Percentiles rank a stretch among this genome's conserved stretches.
phyloP scores from a whole-genome alignment of 345 rosid genomes.

The Adansonia digitata region DNA sequence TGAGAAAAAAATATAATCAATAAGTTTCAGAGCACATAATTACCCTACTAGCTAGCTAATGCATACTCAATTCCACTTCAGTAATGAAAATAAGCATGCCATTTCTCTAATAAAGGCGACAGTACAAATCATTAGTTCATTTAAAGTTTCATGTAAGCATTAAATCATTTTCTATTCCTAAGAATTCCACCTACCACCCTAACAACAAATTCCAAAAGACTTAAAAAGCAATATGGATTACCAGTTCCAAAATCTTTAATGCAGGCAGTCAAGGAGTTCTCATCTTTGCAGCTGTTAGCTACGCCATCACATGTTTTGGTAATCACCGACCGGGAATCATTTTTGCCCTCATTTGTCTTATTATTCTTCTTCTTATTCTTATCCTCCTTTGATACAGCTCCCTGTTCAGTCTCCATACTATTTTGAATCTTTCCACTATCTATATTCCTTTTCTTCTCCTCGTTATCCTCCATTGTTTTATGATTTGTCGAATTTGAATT shows the following conservation, averaged over 20 bases:
- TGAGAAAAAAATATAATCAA: neutral
- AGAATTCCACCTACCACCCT: neutral
- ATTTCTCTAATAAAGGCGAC: neutral
- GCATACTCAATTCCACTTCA: neutral
- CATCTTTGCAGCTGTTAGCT: constrained; percentile 32
- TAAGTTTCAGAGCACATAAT: neutral
- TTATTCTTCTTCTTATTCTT: constrained; percentile 4
- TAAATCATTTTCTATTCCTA: neutral
- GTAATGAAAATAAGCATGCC: neutral
- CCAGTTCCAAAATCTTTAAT: constrained; percentile 41
- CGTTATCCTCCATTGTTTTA: constrained; percentile 14
- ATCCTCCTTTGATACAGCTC: neutral
- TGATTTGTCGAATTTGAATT: neutral
- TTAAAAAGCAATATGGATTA: constrained; percentile 16
- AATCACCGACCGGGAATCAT: constrained; percentile 21
- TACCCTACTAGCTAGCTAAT: neutral
- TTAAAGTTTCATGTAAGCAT: neutral
- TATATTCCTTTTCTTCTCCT: neutral
- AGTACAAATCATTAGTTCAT: neutral
- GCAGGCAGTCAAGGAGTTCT: constrained; percentile 45
- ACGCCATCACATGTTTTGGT: constrained; percentile 46
- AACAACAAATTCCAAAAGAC: neutral
- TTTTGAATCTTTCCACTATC: constrained; percentile 5
- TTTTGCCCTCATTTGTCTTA: constrained; percentile 23
- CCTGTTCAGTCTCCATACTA: neutral